Evolutionary conservation across 202 grass and related monocot genomes (phyloP), one percentile per base, ranked within the genome.

Genomic region (Sporobolus alterniflorus): DNA sequence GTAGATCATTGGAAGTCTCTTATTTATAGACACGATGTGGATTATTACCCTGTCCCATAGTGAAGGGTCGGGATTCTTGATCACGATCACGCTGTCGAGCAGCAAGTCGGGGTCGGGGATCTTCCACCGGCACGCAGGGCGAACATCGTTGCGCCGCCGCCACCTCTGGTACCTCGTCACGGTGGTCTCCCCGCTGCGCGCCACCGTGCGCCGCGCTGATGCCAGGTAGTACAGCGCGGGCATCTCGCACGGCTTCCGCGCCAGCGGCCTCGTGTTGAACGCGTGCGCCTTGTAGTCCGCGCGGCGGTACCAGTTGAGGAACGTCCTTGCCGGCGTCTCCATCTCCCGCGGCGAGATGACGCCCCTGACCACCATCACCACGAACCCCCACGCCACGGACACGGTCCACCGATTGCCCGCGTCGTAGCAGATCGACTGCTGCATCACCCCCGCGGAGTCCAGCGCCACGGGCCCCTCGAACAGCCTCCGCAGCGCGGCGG

Each of bases 381-480:
- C 89, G 79, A 96, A 98, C 15, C 96, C 96, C 96, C 96, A 98
- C 7, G 96, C 92, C 26, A 98, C 91, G 2, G 93, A 98, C 66
- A 96, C 89, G 26, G 95, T 93, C 95, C 92, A 97, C 9, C 66
- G 69, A 49, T 82, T 72, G 21, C 28, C 46, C 29, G 40, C 73
- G 64, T 94, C 92, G 50, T 97, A 97, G 90, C 95, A 97, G 54
- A 97, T 94, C 3, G 95, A 97, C 84, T 97, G 95, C 80, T 97
- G 95, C 90, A 94, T 94, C 24, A 90, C 77, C 34, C 91, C 89
- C 39, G 88, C 90, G 18, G 90, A 80, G 61, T 97, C 95, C 76
- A 97, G 74, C 80, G n/a, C 76, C 29, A 94, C 74, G 0, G 95
- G 95, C 8, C 92, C 95, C 0, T 81, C 82, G 77, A 97, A 94